Conservation (phyloP, 176 grass and related monocot species). For the Aegilops bicornis region DNA sequence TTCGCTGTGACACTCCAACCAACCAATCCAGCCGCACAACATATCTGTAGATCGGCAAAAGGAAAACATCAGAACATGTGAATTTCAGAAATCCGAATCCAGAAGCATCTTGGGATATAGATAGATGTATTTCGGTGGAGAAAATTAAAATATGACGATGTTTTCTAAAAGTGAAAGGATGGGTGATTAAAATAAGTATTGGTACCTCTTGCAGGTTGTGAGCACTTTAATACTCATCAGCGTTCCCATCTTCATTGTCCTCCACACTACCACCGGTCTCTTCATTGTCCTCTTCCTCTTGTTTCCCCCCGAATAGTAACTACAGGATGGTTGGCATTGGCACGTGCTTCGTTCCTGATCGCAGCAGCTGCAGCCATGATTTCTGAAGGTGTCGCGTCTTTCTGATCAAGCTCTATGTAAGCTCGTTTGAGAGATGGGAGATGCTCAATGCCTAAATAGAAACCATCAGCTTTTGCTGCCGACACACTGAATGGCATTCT, state of each 20-base stretch:
- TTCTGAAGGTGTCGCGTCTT: background rate
- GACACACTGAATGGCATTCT: background rate
- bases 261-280: too few species aligned
- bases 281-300: too few species aligned
- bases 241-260: too few species aligned
- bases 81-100: background rate
- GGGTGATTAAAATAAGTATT: too few species aligned
- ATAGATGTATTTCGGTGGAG: too few species aligned
- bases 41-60: background rate
- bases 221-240: too few species aligned
- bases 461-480: background rate
- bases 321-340: too few species aligned
- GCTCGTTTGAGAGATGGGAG: background rate
- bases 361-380: background rate
- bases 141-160: too few species aligned
- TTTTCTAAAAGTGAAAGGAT: too few species aligned
- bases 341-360: background rate
- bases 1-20: background rate
- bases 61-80: background rate
- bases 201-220: too few species aligned
- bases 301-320: fast-evolving
- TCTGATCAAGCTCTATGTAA: fast-evolving
- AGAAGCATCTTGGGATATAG: too few species aligned
- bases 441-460: background rate
- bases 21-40: too few species aligned